Evolutionary conservation across 192 early-diverging fungal genomes (phyloP), one percentile per base, ranked within the genome.

Genomic region (Gigaspora rosea): DNA sequence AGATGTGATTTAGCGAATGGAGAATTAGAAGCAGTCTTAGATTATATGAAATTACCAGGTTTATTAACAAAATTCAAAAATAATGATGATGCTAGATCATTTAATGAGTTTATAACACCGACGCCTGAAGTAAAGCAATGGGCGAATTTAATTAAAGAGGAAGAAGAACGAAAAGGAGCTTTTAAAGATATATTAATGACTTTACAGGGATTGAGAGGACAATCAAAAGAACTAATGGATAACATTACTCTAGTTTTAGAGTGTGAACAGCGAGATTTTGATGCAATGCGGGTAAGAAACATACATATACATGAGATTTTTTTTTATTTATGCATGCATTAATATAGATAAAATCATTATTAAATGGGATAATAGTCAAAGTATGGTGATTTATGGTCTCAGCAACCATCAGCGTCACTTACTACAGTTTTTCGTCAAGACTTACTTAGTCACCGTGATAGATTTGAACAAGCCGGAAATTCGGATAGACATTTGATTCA

Each of bases 261-360:
- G 76, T 90, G 93, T 41, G 97, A 98, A 86, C 93, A 93, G 78
- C 87, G 86, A 67, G 94, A 94, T 48, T 95, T 92, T 80, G 95
- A 97, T 66, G 80, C 76, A 3, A 84, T 91, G 78, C 76, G 93
- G 75, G 92, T 95, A 85, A 79, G 79, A 36, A 8, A 32, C 41
- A 36, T n/a, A 56, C 4, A 36, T 57, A 41, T 41, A 41, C 7
- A 41, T 41, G 27, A 27, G 1, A 41, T 7, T 6, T 41, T 6
- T 1, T 41, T 41, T 41, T 2, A 41, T 41, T 41, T 41, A 41
- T 41, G 41, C 7, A 41, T 41, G 41, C 50, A 18, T 58, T 33
- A 0, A 58, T 58, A 58, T 10, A 27, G 32, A 73, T 57, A 41
- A 48, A 3, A 57, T 36, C 1, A 2, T 50, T 49, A 22, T 48